phyloP scores from a whole-genome alignment of 441 rosid genomes.

The Brassica balearica region DNA sequence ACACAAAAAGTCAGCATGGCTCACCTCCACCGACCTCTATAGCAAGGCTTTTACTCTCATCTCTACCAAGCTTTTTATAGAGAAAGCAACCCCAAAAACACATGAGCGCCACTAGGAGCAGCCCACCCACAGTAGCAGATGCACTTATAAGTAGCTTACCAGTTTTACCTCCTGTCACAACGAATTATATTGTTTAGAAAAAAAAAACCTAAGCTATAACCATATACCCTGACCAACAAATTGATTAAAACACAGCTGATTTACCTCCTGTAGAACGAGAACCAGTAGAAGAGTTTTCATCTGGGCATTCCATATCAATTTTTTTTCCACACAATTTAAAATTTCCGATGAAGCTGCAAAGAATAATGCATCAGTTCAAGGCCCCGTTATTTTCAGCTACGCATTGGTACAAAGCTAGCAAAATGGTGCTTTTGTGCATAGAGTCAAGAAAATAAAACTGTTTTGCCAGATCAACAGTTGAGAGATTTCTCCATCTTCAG shows the following conservation, averaged over 20 bases:
- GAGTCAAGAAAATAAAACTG: background rate
- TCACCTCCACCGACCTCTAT: conserved; percentile 88
- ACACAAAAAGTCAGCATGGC: conserved; percentile 22
- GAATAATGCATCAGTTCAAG: conserved; percentile 27
- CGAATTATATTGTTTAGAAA: conserved; percentile 2
- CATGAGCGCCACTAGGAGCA: conserved; percentile 96
- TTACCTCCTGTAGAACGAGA: conserved; percentile 20
- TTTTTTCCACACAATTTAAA: conserved; percentile 82
- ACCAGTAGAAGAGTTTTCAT: conserved; percentile 23
- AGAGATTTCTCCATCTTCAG: background rate
- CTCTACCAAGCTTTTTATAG: conserved; percentile 90
- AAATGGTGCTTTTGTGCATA: background rate
- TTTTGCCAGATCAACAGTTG: conserved; percentile 1
- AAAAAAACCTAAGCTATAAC: conserved; percentile 4
- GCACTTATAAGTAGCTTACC: conserved; percentile 84
- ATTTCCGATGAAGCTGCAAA: conserved; percentile 78
- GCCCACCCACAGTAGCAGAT: conserved; percentile 87
- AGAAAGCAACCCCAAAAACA: conserved; percentile 98
- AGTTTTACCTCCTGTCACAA: conserved; percentile 55
- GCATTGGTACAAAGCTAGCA: background rate
- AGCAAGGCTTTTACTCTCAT: conserved; percentile 70
- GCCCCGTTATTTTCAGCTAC: conserved; percentile 10
- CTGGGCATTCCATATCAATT: conserved; percentile 57
- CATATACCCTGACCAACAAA: background rate
- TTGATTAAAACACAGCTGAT: background rate